Evolutionary conservation across 148 eudicot species (phyloP).

Genomic region (Rhododendron griersonianum): DNA sequence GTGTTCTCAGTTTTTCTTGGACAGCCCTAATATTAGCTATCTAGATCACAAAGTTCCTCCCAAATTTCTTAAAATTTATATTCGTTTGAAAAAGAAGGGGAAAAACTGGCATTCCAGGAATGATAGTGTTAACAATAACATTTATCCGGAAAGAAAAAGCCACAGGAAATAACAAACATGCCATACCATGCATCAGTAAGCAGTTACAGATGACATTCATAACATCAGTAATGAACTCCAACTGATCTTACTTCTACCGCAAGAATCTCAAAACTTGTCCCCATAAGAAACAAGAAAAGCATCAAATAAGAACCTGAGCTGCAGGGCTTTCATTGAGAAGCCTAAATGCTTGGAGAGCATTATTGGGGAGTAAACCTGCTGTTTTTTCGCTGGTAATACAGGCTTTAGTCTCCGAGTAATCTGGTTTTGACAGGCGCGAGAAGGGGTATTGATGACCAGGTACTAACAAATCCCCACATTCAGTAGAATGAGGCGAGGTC

Average conservation of each 20-base stretch:
- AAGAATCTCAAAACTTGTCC: not conserved
- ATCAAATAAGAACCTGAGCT: slow-evolving; percentile 43
- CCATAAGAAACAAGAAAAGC: not conserved
- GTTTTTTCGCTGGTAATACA: slow-evolving; percentile 39
- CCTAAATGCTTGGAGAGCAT: slow-evolving; percentile 78
- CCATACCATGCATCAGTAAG: not conserved
- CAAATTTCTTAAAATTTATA: not conserved
- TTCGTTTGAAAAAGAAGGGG: not conserved
- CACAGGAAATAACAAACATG: not conserved
- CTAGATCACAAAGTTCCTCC: not conserved
- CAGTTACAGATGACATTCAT: not conserved
- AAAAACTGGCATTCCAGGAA: not conserved
- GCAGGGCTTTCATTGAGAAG: slow-evolving; percentile 58
- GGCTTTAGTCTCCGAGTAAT: slow-evolving; percentile 27
- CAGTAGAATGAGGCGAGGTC: slow-evolving; percentile 36
- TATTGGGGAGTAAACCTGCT: slow-evolving; percentile 31
- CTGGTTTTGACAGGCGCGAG: slow-evolving; percentile 13
- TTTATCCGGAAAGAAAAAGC: too few species aligned
- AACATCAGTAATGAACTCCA: not conserved
- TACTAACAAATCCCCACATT: slow-evolving; percentile 19
- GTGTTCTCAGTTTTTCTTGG: too few species aligned
- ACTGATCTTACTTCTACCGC: not conserved
- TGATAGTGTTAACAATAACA: not conserved
- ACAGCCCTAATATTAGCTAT: not conserved
- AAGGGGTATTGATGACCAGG: slow-evolving; percentile 21